Base-by-base conservation (phyloP, 2,329 filamentous ascomycete species). In the Clarireedia monteithiana region DNA sequence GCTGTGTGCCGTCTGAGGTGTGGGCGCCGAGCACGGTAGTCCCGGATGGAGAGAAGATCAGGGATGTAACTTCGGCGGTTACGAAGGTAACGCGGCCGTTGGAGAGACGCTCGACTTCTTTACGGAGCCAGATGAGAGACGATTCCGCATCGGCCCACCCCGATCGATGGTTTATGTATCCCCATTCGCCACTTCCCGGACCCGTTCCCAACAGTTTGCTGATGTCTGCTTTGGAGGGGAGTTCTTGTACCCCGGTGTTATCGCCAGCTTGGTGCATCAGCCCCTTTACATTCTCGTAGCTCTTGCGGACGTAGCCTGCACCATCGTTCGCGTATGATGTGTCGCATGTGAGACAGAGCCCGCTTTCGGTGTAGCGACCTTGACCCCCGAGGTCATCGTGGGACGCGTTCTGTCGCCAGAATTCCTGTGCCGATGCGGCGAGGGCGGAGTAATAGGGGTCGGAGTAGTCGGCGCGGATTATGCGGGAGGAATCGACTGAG, bases 91-190 rank as follows among this genome's bases (percentile, higher is more conserved):
- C 78, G 1, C 64, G 61, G 5, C 68, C 66, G 1, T 66, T 67
- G 6, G 62, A 57, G 2, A 55, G 14, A 17, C 40, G 40, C 36
- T 64, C 61, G 20, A 66, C 64, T 45, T 63, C 50, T 9, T 45
- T 40, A 10, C 62, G 77, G 15, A 88, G 69, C 77, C 81, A 88
- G 46, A 75, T 70, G 83, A 92, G 88, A 14, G 78, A 81, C 47
- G 77, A 79, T 59, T 84, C 85, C 0, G 89, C 89, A 67, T 95
- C 80, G 2, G 86, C 89, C 90, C 90, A 95, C 5, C 90, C 90
- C 40, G 84, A 86, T 27, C 78, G 75, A 53, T 77, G 77, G 69
- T 95, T 95, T 53, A 88, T 71, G 70, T 91, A 95, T 23, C 86
- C 89, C 60, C 77, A 83, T 60, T 77, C 78, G 14, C 83, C 88